Evolutionary conservation across 805 yeast species (phyloP), one percentile per base, ranked within the genome.

Genomic region (Kluyveromyces aestuarii): DNA sequence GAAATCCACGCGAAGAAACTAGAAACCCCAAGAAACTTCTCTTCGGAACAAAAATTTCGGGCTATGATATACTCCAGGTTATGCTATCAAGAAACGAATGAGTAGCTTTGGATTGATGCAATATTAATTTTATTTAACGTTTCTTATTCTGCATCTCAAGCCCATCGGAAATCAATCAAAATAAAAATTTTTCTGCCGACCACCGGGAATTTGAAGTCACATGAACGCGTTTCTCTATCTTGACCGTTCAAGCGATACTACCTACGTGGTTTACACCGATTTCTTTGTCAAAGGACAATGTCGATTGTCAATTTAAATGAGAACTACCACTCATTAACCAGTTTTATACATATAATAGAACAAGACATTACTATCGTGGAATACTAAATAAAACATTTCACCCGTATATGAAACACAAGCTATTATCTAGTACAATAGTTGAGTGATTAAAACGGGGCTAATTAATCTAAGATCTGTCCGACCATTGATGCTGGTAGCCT

Each of bases 391-490:
- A 46, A 18, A 36, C 41, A 61, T 67, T 60, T 67, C 54, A 59
- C 71, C 71, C 70, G 59, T 49, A 58, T 65, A 57, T 67, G 71
- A 67, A 67, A 67, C 71, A 57, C 71, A 65, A 52, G 43, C 69
- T 64, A 65, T 61, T 63, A 67, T 60, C 49, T 50, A 47, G 43
- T 39, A 43, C 58, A 64, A 66, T 64, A 66, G 70, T 59, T 58
- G 70, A 67, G 71, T 69, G 71, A 67, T 67, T 67, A 67, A 63
- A 61, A 57, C 68, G 71, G 70, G 56, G 43, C 46, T 52, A 52
- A 57, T 48, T 50, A 55, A 47, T 64, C 58, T 64, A 55, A 58
- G 68, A 59, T 52, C 55, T 51, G 55, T 46, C 52, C 52, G 41
- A 49, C 49, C 36, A 21, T 33, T 35, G 18, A 30, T 41, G 45